Percentiles rank a stretch among this genome's conserved stretches.
phyloP scores from a whole-genome alignment of 768 basidiomycete species.

The Phanerochaete carnosa region DNA sequence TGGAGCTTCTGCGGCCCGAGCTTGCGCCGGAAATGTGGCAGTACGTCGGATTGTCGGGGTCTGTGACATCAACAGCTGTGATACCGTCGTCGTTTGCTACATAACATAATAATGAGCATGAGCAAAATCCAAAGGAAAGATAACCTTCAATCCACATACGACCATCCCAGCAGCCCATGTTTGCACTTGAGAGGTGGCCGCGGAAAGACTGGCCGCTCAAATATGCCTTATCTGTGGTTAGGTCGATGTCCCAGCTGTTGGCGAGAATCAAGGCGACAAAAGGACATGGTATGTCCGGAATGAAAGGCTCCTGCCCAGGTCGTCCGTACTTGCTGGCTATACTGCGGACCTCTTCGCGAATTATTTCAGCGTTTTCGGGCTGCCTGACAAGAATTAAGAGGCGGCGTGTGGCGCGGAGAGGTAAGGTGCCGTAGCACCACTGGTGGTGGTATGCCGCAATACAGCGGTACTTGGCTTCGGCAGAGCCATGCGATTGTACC shows the following conservation, averaged over 20 bases:
- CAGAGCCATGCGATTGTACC: conserved; percentile 25
- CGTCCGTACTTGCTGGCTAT: conserved; percentile 24
- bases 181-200: conserved; percentile 17
- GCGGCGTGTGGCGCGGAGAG: conserved; percentile 30
- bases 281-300: conserved; percentile 30
- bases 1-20: too few species aligned
- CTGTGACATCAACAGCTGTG: conserved; percentile 32
- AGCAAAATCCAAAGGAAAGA: too few species aligned
- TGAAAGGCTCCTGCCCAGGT: background rate
- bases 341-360: conserved; percentile 32
- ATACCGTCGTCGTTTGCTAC: conserved; percentile 32
- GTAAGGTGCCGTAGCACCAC: conserved; percentile 36
- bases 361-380: conserved; percentile 33
- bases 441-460: conserved; percentile 38
- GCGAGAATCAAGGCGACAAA: conserved; percentile 30
- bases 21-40: conserved; percentile 21
- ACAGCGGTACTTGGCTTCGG: conserved; percentile 36
- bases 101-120: background rate
- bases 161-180: conserved; percentile 22
- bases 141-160: too few species aligned
- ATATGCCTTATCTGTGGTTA: conserved; percentile 17
- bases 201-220: conserved; percentile 17
- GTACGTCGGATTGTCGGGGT: conserved; percentile 25
- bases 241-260: conserved; percentile 27
- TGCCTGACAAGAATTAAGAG: conserved; percentile 34